These are phyloP conservation scores for Paramecium primaurelia DNA, from an alignment of 73 alveolate genomes.

Conservation along the genomic window DNA sequence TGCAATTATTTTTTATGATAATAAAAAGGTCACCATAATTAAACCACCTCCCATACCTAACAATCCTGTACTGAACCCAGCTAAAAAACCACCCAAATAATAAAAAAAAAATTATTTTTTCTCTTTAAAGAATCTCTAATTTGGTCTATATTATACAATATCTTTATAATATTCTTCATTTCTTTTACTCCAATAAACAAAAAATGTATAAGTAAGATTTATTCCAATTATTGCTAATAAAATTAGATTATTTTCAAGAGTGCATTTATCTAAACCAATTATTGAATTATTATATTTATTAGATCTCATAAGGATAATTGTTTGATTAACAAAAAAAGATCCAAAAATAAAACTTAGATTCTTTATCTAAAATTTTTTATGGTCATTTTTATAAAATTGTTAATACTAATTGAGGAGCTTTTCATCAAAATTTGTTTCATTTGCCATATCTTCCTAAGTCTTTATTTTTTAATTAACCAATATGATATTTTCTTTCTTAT, in stretches of 20 bases:
- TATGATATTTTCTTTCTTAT: neutral
- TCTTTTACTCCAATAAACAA: neutral
- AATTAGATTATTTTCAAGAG: neutral
- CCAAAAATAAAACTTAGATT: neutral
- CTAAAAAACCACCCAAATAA: neutral
- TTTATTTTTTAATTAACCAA: neutral
- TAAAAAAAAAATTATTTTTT: neutral
- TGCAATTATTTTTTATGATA: conserved; percentile 10
- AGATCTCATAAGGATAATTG: neutral
- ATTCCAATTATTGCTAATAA: neutral
- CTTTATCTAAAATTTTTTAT: neutral
- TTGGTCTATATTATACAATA: neutral
- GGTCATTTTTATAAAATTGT: neutral
- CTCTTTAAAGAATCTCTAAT: neutral
- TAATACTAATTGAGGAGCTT: neutral
- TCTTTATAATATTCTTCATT: neutral
- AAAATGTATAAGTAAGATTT: neutral
- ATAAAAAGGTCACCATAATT: neutral
- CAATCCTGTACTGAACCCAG: conserved; percentile 20
- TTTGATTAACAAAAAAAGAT: neutral
- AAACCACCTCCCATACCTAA: conserved; percentile 51
- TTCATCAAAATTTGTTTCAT: neutral
- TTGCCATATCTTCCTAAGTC: neutral
- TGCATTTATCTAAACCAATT: neutral
- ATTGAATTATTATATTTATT: neutral